These are phyloP conservation scores for Vigna hirtella DNA, from an alignment of 306 rosid genomes.

Conservation along the genomic window DNA sequence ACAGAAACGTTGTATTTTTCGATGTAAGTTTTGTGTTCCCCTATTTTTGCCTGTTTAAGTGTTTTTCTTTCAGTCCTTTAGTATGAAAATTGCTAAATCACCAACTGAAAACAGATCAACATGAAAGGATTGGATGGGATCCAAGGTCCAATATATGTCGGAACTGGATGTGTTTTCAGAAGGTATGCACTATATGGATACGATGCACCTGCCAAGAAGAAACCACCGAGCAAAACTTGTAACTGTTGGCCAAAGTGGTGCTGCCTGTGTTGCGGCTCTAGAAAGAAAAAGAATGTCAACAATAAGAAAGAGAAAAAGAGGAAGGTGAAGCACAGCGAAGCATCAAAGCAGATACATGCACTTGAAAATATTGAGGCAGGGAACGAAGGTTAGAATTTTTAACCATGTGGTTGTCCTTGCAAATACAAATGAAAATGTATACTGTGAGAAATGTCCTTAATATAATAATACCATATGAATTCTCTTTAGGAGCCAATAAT, in stretches of 20 bases:
- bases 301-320: constrained; percentile 74
- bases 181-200: constrained; percentile 87
- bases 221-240: constrained; percentile 89
- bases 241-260: constrained; percentile 98
- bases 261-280: constrained; percentile 60
- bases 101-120: constrained; percentile 73
- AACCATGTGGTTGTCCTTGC: constrained; percentile 19
- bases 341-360: constrained; percentile 96
- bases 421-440: constrained; percentile 10
- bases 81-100: constrained; percentile 38
- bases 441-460: background rate
- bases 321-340: constrained; percentile 85
- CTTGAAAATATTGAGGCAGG: constrained; percentile 92
- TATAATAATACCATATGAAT: constrained; percentile 33
- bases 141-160: constrained; percentile 98
- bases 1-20: constrained; percentile 94
- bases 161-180: constrained; percentile 98
- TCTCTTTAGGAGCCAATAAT: constrained; percentile 54
- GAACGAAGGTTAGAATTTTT: constrained; percentile 62
- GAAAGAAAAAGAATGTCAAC: constrained; percentile 72
- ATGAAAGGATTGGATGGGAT: constrained; percentile 97
- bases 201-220: constrained; percentile 89
- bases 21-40: constrained; percentile 68
- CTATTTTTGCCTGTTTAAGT: constrained; percentile 9
- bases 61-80: constrained; percentile 21